Evolutionary conservation across 345 rosid genomes (phyloP), one percentile per base, ranked within the genome.

Genomic region (Citrus sp.): DNA sequence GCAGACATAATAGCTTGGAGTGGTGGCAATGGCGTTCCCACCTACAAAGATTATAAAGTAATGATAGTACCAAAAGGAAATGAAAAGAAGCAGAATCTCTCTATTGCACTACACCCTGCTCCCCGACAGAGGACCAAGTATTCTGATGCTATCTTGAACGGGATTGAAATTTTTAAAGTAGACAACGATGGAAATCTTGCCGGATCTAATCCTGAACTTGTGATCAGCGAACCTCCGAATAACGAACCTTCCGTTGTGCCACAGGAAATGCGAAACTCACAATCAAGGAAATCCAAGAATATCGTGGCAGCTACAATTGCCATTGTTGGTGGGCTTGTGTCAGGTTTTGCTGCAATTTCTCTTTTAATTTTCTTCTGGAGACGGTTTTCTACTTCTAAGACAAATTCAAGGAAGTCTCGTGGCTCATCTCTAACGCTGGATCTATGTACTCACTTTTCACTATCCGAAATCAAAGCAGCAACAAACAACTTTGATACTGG

Each of bases 151-250:
- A 84, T 88, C 21, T 64, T 90, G 84, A 88, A 90, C n/a, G 91
- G 93, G 0, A n/a, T 85, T 60, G 93, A 90, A 80, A 84, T 90
- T 60, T 86, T 90, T 77, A 88, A 85, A 79, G 63, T 87, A 69
- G 85, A 83, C 69, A 81, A 21, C 2, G 0, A 1, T 0, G 0
- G 72, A 0, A 74, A 12, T 30, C 86, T 84, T 4, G 77, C 80
- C 0, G 83, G 81, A 55, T 73, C 78, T 35, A 85, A 82, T 64
- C 89, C 89, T 24, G 67, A 86, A 56, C 79, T 81, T 38, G n/a
- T 0, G 22, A 27, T n/a, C 69, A 28, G n/a, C 61, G 21, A 75
- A 51, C 4, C 2, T 65, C 3, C 5, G 60, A 32, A n/a, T 63
- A 10, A 12, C 16, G 16, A 12, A 42, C 51, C 51, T 42, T 42